Evolutionary conservation across 1,139 yeast genomes (phyloP), one percentile per base, ranked within the genome.

Genomic region (Wickerhamomyces sp.): DNA sequence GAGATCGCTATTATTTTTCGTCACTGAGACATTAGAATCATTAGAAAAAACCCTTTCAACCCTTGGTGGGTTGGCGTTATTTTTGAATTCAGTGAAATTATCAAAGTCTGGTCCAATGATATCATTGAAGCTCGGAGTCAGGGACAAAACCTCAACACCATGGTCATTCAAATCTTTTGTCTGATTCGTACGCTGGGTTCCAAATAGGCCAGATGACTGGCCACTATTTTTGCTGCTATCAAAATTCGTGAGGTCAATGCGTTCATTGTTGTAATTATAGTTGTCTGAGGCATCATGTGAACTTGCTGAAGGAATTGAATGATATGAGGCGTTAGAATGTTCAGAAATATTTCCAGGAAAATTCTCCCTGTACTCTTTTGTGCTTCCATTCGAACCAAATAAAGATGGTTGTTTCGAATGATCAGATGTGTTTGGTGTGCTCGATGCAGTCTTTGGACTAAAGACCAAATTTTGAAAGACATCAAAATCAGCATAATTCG

Each of bases 71-170:
- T n/a, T n/a, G n/a, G n/a, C n/a, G n/a, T n/a, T n/a, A n/a, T n/a
- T n/a, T n/a, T n/a, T n/a, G n/a, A n/a, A n/a, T n/a, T n/a, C n/a
- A n/a, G n/a, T n/a, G n/a, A n/a, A n/a, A n/a, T n/a, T n/a, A n/a
- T n/a, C n/a, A n/a, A n/a, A n/a, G n/a, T n/a, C n/a, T n/a, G n/a
- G n/a, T n/a, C n/a, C n/a, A n/a, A 57, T 55, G 14, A 59, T 49
- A 40, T 62, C 67, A 56, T 59, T 52, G 32, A 61, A 61, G 30
- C 62, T 55, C 12, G 67, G 66, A 3, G 64, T 61, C 24, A 62
- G 33, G 1, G 65, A 58, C 11, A 61, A 35, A 3, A 59, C 66
- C 39, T 61, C 67, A 7, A 60, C 62, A 30, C 61, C 57, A 24
- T 49, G 41, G 28, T 57, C 50, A 10, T 30, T 31, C 7, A 32